Evolutionary conservation across 345 rosid species (phyloP).

Genomic region (Aethionema arabicum): DNA sequence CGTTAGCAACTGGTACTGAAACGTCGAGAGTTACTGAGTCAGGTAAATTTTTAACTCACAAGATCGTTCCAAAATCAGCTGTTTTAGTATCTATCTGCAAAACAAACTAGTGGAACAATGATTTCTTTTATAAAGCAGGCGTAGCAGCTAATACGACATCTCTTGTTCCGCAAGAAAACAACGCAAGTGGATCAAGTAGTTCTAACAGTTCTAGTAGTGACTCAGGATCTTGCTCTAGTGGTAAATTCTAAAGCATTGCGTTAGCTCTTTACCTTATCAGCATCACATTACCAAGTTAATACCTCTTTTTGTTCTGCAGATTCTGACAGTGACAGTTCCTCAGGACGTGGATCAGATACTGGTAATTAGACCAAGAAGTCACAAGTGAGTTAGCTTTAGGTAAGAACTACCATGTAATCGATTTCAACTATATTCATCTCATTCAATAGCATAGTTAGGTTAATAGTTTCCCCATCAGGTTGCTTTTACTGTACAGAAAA

Average conservation of each 20-base stretch:
- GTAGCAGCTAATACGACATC: constrained; percentile 30
- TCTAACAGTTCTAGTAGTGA: constrained; percentile 42
- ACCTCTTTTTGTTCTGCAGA: constrained; percentile 24
- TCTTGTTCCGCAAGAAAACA: constrained; percentile 29
- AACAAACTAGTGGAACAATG: constrained; percentile 13
- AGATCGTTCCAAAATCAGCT: constrained; percentile 14
- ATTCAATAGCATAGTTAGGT: constrained; percentile 15
- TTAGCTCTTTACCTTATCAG: constrained; percentile 5
- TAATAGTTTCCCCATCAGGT: constrained; percentile 6
- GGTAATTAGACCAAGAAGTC: constrained; percentile 31
- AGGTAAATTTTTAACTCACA: constrained; percentile 27
- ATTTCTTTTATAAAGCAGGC: constrained; percentile 16
- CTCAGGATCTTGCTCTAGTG: constrained; percentile 41
- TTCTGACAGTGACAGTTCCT: constrained; percentile 40
- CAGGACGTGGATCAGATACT: constrained; percentile 35
- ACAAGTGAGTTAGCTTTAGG: constrained; percentile 30
- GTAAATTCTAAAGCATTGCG: constrained; percentile 28
- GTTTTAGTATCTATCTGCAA: neutral
- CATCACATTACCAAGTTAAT: constrained; percentile 7
- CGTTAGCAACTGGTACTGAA: constrained; percentile 25
- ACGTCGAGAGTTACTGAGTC: constrained; percentile 33
- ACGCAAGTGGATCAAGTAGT: constrained; percentile 43
- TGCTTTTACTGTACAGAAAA: constrained; percentile 31
- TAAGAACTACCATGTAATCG: constrained; percentile 10
- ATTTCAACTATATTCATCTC: neutral